Evolutionary conservation across 495 filamentous ascomycete species (phyloP).

Genomic region (Penicillium dipodomyicola): DNA sequence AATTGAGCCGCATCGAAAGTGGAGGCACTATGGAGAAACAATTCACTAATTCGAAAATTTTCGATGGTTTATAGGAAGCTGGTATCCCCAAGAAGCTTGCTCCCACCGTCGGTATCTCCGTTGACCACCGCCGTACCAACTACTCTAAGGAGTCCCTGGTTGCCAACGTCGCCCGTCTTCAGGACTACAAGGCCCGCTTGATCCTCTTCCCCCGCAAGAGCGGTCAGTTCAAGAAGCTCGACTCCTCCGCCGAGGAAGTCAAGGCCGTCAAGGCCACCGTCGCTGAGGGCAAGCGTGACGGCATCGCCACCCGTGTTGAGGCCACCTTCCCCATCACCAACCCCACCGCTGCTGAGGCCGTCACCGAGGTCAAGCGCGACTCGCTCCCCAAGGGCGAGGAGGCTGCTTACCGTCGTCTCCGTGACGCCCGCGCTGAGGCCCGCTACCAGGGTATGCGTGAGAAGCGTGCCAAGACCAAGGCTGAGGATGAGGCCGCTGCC

Average conservation of each 20-base stretch:
- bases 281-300: slow-evolving; percentile 52
- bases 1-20: slow-evolving; percentile 23
- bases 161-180: slow-evolving; percentile 91
- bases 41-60: slow-evolving; percentile 17
- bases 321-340: slow-evolving; percentile 69
- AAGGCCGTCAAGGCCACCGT: slow-evolving; percentile 62
- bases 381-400: slow-evolving; percentile 73
- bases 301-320: slow-evolving; percentile 53
- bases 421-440: slow-evolving; percentile 81
- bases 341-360: slow-evolving; percentile 51
- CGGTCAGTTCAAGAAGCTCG: slow-evolving; percentile 86
- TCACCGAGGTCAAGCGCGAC: slow-evolving; percentile 79
- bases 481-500: slow-evolving; percentile 78
- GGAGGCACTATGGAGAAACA: slow-evolving; percentile 8
- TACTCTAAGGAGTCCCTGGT: slow-evolving; percentile 89
- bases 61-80: slow-evolving; percentile 63
- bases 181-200: slow-evolving; percentile 89
- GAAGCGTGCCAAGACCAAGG: slow-evolving; percentile 93
- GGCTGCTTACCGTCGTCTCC: slow-evolving; percentile 81
- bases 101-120: slow-evolving; percentile 91
- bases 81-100: slow-evolving; percentile 93
- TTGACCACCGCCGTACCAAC: slow-evolving; percentile 95
- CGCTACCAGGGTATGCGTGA: slow-evolving; percentile 78
- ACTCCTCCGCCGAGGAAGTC: slow-evolving; percentile 84
- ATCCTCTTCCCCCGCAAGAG: slow-evolving; percentile 94